A percentile compares a stretch with the other conserved stretches of the same genome.
These are phyloP conservation scores for Plectosphaerella sp. DNA, from an alignment of 2,329 filamentous ascomycete genomes.

Conservation along the genomic window DNA sequence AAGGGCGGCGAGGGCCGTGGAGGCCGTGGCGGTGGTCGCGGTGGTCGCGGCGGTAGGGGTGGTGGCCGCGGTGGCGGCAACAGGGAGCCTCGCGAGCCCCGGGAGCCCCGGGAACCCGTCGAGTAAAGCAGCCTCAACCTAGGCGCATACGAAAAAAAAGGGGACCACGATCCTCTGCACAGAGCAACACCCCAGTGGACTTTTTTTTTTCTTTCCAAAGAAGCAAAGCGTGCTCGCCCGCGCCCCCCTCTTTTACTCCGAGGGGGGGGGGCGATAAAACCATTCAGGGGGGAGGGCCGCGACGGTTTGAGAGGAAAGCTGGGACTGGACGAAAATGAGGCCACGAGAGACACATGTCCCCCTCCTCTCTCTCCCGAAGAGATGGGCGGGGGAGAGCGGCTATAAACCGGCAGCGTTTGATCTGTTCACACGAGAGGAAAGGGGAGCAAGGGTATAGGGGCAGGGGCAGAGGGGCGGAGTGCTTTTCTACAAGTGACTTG, in stretches of 20 bases:
- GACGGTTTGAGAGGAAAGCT: background rate
- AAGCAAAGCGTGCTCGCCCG: too few species aligned
- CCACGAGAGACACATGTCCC: background rate
- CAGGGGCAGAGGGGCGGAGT: background rate
- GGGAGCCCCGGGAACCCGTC: constrained; percentile 35
- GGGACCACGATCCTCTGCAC: too few species aligned
- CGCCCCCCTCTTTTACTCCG: too few species aligned
- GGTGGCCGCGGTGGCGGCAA: constrained; percentile 46
- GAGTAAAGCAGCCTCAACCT: constrained; percentile 22
- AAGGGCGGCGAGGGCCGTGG: constrained; percentile 40
- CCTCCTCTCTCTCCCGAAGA: background rate
- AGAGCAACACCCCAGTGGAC: too few species aligned
- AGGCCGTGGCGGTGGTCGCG: constrained; percentile 24
- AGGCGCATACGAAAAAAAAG: too few species aligned
- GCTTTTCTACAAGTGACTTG: constrained; percentile 6
- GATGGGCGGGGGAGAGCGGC: too few species aligned
- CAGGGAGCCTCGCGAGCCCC: constrained; percentile 40
- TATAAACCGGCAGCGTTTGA: too few species aligned
- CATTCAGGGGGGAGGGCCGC: too few species aligned
- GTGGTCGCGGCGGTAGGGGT: constrained; percentile 38
- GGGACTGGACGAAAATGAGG: constrained; percentile 1
- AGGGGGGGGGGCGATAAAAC: too few species aligned
- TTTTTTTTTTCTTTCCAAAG: too few species aligned
- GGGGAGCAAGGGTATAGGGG: background rate
- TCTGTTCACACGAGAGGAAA: background rate